A percentile compares a stretch with the other conserved stretches of the same genome.
Evolutionary conservation across 1,284 basidiomycete genomes (phyloP).

Genomic region (Sphagnurus paluster): DNA sequence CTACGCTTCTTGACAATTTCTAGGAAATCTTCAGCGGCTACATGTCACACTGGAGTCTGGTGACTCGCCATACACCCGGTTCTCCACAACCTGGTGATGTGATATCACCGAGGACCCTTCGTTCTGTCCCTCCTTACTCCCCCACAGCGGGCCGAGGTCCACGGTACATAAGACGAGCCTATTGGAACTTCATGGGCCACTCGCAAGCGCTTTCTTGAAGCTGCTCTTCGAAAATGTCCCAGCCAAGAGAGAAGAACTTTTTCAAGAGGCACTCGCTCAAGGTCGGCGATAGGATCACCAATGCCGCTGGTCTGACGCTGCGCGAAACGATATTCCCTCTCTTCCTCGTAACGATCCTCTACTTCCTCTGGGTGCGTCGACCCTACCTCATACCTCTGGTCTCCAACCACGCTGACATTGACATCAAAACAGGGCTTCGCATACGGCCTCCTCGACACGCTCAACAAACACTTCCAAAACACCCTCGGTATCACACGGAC

Average conservation of each 20-base stretch:
- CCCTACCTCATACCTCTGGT: background rate
- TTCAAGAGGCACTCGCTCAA: conserved; percentile 25
- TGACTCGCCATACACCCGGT: conserved; percentile 9
- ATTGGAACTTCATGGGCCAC: background rate
- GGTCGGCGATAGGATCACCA: conserved; percentile 31
- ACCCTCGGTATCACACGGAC: conserved; percentile 74
- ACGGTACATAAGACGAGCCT: conserved; percentile 5
- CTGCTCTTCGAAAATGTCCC: too few species aligned
- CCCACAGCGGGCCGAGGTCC: conserved; percentile 13
- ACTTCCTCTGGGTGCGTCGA: conserved; percentile 33
- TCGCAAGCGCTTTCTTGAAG: too few species aligned
- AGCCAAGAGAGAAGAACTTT: conserved; percentile 8
- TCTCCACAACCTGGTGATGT: conserved; percentile 14
- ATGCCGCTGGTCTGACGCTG: conserved; percentile 31
- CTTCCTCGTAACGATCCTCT: conserved; percentile 35
- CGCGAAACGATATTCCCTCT: conserved; percentile 33
- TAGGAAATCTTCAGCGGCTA: too few species aligned
- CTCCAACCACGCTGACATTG: background rate
- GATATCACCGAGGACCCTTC: conserved; percentile 7
- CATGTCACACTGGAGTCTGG: too few species aligned
- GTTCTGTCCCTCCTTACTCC: conserved; percentile 4
- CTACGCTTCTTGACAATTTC: too few species aligned
- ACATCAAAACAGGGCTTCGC: conserved; percentile 59
- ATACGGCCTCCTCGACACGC: conserved; percentile 83
- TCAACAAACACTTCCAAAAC: conserved; percentile 80